Evolutionary conservation across 768 basidiomycete species (phyloP), one percentile per base, ranked within the genome.

Genomic region (Infundibulicybe gibba): DNA sequence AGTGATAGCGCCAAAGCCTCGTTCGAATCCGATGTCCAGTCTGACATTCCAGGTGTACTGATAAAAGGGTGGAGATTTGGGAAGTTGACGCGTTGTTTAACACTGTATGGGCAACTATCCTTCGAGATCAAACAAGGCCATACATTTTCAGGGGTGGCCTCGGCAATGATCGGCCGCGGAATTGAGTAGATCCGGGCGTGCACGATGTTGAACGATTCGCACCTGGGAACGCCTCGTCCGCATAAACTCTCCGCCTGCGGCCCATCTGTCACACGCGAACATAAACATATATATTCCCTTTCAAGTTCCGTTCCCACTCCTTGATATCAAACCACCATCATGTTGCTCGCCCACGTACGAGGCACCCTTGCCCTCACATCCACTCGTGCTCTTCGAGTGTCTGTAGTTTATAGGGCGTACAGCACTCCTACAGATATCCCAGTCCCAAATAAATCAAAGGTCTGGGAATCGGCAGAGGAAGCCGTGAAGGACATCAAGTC

Each of bases 401-500:
- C 55, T 21, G 44, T 54, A 21, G 42, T 48, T 1, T 47, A 50
- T 31, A 58, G 67, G 49, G 58, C 56, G 35, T 73, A 71, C 49
- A 69, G 71, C 41, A 59, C 61, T 5, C 63, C 68, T 11, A 44
- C 59, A 5, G 65, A 68, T 46, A 52, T 54, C 20, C 54, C 65
- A 35, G 45, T 55, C 17, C 63, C 67, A 4, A 66, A 51, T 49
- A 72, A 70, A 50, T 66, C 70, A 17, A 91, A 95, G 64, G 75
- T 95, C n/a, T 94, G 85, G 83, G 65, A 71, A 20, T 87, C 85
- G 12, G 84, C 76, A 0, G 91, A 94, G 41, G 87, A 90, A 49
- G 94, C 93, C 2, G 77, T 97, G 51, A 76, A 79, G 60, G 88
- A 85, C 55, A 74, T 97, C 61, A 85, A 87, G 68, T 85, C 86